phyloP scores from a whole-genome alignment of 768 basidiomycete genomes.

The Flagelloscypha sp. region DNA sequence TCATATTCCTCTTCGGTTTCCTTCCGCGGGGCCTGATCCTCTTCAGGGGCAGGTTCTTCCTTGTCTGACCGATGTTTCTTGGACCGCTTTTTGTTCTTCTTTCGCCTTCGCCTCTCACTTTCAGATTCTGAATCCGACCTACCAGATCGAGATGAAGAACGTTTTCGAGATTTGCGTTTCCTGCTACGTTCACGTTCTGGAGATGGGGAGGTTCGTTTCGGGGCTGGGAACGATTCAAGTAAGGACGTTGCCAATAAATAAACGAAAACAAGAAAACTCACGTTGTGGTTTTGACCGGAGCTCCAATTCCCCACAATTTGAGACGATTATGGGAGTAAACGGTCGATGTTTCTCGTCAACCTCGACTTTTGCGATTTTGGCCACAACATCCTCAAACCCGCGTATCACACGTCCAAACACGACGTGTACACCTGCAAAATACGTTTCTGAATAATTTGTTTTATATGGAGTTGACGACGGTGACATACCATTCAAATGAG shows the following conservation, averaged over 20 bases:
- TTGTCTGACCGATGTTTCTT: constrained; percentile 9
- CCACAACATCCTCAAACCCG: constrained; percentile 53
- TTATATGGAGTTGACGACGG: constrained; percentile 11
- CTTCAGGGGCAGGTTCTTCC: constrained; percentile 9
- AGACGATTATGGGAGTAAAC: constrained; percentile 52
- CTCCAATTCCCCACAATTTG: constrained; percentile 81
- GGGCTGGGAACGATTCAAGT: constrained; percentile 8
- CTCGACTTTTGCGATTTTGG: constrained; percentile 51
- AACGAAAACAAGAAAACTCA: constrained; percentile 10
- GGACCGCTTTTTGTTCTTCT: constrained; percentile 20
- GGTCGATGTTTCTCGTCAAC: constrained; percentile 76
- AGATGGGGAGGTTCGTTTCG: constrained; percentile 5
- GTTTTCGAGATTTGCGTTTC: constrained; percentile 14
- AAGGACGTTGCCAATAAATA: neutral
- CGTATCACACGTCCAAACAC: constrained; percentile 48
- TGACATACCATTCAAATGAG: constrained; percentile 61
- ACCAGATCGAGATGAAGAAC: constrained; percentile 20
- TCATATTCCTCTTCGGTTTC: constrained; percentile 75
- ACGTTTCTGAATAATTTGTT: constrained; percentile 2
- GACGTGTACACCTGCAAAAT: constrained; percentile 46
- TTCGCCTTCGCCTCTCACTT: constrained; percentile 12
- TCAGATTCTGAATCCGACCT: constrained; percentile 18
- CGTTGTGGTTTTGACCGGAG: constrained; percentile 36
- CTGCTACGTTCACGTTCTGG: constrained; percentile 13
- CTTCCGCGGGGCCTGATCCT: constrained; percentile 12